Evolutionary conservation across 106 monocot species (phyloP).

Genomic region (Agapanthus africanus): DNA sequence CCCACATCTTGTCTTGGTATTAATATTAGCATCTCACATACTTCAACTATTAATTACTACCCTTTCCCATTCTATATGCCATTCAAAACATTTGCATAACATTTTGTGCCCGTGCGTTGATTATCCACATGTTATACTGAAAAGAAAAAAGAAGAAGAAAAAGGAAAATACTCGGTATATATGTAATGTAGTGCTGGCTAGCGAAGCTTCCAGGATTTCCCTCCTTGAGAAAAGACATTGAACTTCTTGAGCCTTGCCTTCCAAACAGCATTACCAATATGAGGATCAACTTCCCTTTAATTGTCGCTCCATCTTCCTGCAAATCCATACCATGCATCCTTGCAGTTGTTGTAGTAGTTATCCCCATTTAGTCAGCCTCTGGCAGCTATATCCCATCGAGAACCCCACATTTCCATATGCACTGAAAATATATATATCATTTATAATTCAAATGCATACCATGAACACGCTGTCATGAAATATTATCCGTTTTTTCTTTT

Average conservation of each 20-base stretch:
- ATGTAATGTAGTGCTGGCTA: background rate
- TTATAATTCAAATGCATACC: too few species aligned
- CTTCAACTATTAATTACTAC: too few species aligned
- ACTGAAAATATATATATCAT: slow-evolving; percentile 27
- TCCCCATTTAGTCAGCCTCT: slow-evolving; percentile 7
- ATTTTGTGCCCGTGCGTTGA: too few species aligned
- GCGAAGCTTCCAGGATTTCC: slow-evolving; percentile 22
- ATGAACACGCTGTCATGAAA: too few species aligned
- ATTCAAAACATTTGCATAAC: too few species aligned
- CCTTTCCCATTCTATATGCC: too few species aligned
- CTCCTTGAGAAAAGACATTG: slow-evolving; percentile 12
- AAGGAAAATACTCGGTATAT: too few species aligned
- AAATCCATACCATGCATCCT: slow-evolving; percentile 32
- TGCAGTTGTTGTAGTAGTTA: slow-evolving; percentile 10
- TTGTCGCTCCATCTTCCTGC: slow-evolving; percentile 32
- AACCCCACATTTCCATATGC: slow-evolving; percentile 44
- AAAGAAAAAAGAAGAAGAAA: too few species aligned
- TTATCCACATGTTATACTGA: too few species aligned
- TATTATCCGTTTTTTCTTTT: too few species aligned
- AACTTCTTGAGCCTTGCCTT: slow-evolving; percentile 31
- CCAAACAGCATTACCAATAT: slow-evolving; percentile 35
- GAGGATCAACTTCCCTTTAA: slow-evolving; percentile 34
- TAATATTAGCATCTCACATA: too few species aligned
- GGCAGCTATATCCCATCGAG: slow-evolving; percentile 34
- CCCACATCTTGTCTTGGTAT: too few species aligned